Conservation (phyloP, 1,284 basidiomycete genomes). For the Boletellus sp. region DNA sequence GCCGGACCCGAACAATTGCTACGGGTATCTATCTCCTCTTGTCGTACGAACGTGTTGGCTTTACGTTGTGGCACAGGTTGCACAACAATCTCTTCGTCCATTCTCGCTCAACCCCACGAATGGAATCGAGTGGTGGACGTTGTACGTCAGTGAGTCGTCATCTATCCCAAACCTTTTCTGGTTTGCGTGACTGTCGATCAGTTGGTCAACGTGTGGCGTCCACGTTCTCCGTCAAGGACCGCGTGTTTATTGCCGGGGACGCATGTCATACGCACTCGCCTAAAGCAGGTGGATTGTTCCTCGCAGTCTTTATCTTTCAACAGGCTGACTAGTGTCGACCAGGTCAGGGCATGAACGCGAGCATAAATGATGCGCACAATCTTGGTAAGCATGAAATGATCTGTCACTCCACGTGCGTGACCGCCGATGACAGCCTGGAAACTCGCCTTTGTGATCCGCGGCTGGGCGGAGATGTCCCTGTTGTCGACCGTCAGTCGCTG, state of each 20-base stretch:
- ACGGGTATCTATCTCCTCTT: slow-evolving; percentile 19
- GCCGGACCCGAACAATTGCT: slow-evolving; percentile 44
- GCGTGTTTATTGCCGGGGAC: slow-evolving; percentile 48
- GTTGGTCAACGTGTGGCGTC: slow-evolving; percentile 48
- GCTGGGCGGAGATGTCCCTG: slow-evolving; percentile 51
- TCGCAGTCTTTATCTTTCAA: background rate
- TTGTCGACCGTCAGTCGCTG: slow-evolving; percentile 46
- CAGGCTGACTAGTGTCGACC: slow-evolving; percentile 3
- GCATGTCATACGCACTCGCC: slow-evolving; percentile 52
- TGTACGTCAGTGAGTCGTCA: slow-evolving; percentile 35
- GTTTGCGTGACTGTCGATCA: slow-evolving; percentile 7
- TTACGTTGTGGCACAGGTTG: slow-evolving; percentile 14
- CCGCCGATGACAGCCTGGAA: slow-evolving; percentile 46
- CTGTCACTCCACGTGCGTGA: background rate
- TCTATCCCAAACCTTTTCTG: background rate
- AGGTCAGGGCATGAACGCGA: slow-evolving; percentile 73
- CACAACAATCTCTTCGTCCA: slow-evolving; percentile 35
- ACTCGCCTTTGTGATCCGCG: slow-evolving; percentile 51
- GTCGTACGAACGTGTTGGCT: background rate
- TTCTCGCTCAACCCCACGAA: slow-evolving; percentile 43
- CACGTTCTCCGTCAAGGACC: slow-evolving; percentile 38
- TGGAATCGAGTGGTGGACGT: slow-evolving; percentile 46
- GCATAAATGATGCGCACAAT: slow-evolving; percentile 50
- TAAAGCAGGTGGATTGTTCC: slow-evolving; percentile 38
- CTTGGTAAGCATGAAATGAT: slow-evolving; percentile 21